Evolutionary conservation across 176 grass and related monocot genomes (phyloP).

Genomic region (Carex cristatella): DNA sequence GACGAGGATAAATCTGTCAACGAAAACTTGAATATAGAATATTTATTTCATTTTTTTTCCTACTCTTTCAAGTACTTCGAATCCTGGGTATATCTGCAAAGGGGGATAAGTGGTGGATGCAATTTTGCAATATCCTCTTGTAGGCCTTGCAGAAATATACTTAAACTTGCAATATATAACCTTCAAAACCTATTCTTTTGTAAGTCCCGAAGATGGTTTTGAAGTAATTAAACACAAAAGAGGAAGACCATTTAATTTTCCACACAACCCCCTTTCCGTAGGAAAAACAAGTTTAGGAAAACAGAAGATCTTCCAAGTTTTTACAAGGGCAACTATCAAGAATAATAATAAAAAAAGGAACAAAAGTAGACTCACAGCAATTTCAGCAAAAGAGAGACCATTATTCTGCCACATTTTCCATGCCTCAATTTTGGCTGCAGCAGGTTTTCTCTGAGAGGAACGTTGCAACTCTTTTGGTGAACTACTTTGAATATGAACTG

Average conservation of each 20-base stretch:
- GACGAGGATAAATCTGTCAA: background rate
- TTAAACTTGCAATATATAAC: background rate
- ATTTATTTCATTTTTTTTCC: background rate
- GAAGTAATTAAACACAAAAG: background rate
- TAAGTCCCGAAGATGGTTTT: background rate
- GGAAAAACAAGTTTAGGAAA: background rate
- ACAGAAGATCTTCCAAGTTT: background rate
- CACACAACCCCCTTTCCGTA: background rate
- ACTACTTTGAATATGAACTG: slow-evolving; percentile 23
- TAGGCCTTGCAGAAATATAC: background rate
- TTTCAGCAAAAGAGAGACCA: slow-evolving; percentile 58
- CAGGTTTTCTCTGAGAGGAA: slow-evolving; percentile 42
- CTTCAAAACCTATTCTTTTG: background rate
- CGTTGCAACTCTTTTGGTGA: slow-evolving; percentile 19
- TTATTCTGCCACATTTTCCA: slow-evolving; percentile 77
- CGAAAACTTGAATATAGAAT: background rate
- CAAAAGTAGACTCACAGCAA: slow-evolving; percentile 58
- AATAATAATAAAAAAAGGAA: slow-evolving; percentile 18
- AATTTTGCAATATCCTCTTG: background rate
- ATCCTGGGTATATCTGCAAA: background rate
- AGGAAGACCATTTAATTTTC: background rate
- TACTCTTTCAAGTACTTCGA: background rate
- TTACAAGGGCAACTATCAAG: slow-evolving; percentile 6
- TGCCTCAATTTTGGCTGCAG: slow-evolving; percentile 48
- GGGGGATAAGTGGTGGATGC: background rate